phyloP scores from a whole-genome alignment of 2,329 filamentous ascomycete genomes.

The Fusarium subglutinans region DNA sequence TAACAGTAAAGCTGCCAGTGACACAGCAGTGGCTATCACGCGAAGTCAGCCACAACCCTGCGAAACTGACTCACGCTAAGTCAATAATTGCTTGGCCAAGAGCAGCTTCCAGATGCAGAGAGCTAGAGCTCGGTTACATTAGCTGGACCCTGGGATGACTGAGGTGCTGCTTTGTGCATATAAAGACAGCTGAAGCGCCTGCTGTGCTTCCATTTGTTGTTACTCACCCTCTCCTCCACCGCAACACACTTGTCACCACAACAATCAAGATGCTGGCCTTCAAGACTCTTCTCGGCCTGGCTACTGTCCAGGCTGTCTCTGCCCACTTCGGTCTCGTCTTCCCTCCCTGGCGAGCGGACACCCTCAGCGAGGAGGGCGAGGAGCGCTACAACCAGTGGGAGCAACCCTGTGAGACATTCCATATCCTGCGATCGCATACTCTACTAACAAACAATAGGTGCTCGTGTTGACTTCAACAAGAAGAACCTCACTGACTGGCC shows the following conservation, averaged over 20 bases:
- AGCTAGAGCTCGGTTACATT: constrained; percentile 13
- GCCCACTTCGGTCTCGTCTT: constrained; percentile 61
- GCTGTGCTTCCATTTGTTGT: background rate
- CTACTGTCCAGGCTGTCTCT: constrained; percentile 49
- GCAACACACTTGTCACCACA: background rate
- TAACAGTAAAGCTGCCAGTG: background rate
- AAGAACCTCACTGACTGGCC: constrained; percentile 64
- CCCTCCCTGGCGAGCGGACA: constrained; percentile 60
- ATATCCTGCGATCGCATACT: background rate
- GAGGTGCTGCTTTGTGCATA: constrained; percentile 13
- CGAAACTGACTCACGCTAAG: constrained; percentile 37
- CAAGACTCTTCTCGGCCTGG: constrained; percentile 48
- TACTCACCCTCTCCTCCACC: background rate
- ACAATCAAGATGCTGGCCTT: constrained; percentile 42
- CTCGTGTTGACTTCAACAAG: constrained; percentile 54
- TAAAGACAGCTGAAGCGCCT: constrained; percentile 23
- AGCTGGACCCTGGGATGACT: constrained; percentile 4
- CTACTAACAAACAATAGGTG: constrained; percentile 50
- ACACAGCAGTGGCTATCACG: constrained; percentile 4
- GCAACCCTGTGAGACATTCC: constrained; percentile 58
- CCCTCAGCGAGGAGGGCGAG: constrained; percentile 50
- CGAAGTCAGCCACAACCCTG: constrained; percentile 16
- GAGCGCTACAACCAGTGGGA: constrained; percentile 58
- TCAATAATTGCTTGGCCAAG: constrained; percentile 6
- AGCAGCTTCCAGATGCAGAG: constrained; percentile 10